Conservation (phyloP, 2,329 filamentous ascomycete genomes). For the Daldinia eschscholtzii region DNA sequence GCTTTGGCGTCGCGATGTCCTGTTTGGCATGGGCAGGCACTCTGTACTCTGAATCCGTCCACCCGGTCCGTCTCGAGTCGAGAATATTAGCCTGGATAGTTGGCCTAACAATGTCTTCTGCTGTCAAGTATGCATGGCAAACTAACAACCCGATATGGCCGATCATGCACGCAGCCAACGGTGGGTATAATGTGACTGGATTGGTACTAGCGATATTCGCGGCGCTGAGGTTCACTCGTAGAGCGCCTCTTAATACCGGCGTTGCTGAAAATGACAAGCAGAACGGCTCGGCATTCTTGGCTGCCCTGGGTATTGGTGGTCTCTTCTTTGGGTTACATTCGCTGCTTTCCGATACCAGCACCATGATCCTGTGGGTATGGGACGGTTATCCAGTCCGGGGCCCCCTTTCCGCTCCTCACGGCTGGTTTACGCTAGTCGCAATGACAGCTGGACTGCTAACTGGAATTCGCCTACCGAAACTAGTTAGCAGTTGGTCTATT, state of each 20-base stretch:
- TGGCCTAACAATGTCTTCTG: constrained; percentile 85
- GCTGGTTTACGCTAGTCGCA: constrained; percentile 83
- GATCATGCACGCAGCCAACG: constrained; percentile 88
- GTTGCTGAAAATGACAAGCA: constrained; percentile 54
- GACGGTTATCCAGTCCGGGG: constrained; percentile 93
- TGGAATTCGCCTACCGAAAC: constrained; percentile 77
- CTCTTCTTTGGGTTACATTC: constrained; percentile 92
- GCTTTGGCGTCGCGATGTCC: constrained; percentile 82
- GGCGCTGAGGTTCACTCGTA: constrained; percentile 79
- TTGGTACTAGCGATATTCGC: constrained; percentile 81
- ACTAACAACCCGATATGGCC: constrained; percentile 99
- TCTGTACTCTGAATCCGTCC: constrained; percentile 80
- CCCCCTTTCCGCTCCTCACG: constrained; percentile 89
- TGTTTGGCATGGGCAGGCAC: constrained; percentile 88
- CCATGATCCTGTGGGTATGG: constrained; percentile 99
- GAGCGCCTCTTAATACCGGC: constrained; percentile 63
- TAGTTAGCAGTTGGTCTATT: constrained; percentile 82
- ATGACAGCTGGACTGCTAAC: constrained; percentile 86
- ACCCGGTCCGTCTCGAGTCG: constrained; percentile 81
- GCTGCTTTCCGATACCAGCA: constrained; percentile 94
- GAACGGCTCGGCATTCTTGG: constrained; percentile 76
- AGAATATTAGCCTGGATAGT: constrained; percentile 84
- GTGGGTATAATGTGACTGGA: constrained; percentile 91
- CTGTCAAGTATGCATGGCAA: constrained; percentile 91
- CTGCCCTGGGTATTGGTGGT: constrained; percentile 83